Conservation (phyloP, 495 filamentous ascomycete species). For the Lophiostoma macrostomum region DNA sequence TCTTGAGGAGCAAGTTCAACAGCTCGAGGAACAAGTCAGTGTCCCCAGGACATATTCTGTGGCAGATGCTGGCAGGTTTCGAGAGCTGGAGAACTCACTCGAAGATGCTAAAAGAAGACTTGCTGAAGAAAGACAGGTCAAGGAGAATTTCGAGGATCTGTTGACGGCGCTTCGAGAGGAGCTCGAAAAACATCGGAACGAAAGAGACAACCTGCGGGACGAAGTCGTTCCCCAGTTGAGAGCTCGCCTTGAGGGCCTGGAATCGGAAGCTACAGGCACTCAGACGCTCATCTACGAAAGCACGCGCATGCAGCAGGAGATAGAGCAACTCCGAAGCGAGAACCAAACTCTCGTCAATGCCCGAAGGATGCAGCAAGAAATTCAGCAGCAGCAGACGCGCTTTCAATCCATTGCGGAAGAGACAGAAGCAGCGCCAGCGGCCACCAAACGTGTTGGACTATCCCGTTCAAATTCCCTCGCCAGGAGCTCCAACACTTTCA, state of each 20-base stretch:
- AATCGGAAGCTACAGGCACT: conserved; percentile 62
- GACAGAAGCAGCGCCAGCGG: conserved; percentile 32
- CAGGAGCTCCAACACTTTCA: conserved; percentile 38
- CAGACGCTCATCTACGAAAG: conserved; percentile 71
- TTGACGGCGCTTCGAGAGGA: conserved; percentile 79
- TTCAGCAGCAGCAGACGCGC: conserved; percentile 46
- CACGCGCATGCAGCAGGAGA: conserved; percentile 75
- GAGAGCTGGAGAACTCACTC: conserved; percentile 73
- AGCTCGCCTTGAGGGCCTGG: conserved; percentile 72
- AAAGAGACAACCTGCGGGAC: conserved; percentile 87
- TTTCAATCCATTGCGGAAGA: conserved; percentile 68
- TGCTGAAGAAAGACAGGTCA: conserved; percentile 78
- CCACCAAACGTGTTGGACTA: conserved; percentile 48
- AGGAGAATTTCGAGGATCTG: conserved; percentile 91
- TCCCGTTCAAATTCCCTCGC: conserved; percentile 63
- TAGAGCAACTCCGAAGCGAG: conserved; percentile 65
- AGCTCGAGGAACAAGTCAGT: conserved; percentile 68
- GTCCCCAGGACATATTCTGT: conserved; percentile 47
- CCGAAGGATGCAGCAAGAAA: conserved; percentile 52
- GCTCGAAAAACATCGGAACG: conserved; percentile 75
- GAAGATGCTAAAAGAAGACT: conserved; percentile 80
- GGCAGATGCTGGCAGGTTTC: conserved; percentile 55
- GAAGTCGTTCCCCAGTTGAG: conserved; percentile 73
- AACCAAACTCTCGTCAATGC: conserved; percentile 59
- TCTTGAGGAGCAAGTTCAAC: conserved; percentile 76